Conservation (phyloP, 2,329 filamentous ascomycete species). For the Blastomyces gilchristii region DNA sequence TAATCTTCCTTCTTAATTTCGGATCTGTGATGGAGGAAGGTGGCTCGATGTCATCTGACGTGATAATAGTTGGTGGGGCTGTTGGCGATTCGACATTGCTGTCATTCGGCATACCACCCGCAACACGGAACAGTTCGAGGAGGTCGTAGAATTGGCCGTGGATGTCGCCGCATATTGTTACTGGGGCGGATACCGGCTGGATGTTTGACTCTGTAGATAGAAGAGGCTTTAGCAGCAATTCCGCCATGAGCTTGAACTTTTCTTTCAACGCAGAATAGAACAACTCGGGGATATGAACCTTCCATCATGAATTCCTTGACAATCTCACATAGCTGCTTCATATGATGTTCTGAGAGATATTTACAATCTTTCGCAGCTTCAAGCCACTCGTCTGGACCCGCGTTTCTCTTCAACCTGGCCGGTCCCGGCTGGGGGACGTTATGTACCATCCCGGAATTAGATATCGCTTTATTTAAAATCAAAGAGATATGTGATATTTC, state of each 20-base stretch:
- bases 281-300: slow-evolving; percentile 45
- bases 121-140: slow-evolving; percentile 90
- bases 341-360: slow-evolving; percentile 87
- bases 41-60: slow-evolving; percentile 83
- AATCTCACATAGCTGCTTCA: slow-evolving; percentile 98
- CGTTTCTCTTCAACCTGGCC: slow-evolving; percentile 70
- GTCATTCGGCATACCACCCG: slow-evolving; percentile 81
- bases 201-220: slow-evolving; percentile 76
- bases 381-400: slow-evolving; percentile 90
- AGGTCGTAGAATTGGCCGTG: slow-evolving; percentile 98
- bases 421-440: slow-evolving; percentile 80
- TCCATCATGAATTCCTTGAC: slow-evolving; percentile 99
- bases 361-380: slow-evolving; percentile 95
- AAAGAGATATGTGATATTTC: background rate
- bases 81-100: slow-evolving; percentile 57
- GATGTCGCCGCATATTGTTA: slow-evolving; percentile 96
- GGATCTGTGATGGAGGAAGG: slow-evolving; percentile 81
- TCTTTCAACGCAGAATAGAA: background rate
- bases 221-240: background rate
- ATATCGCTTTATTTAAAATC: background rate
- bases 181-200: slow-evolving; percentile 90
- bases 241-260: background rate
- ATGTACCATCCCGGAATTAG: slow-evolving; percentile 27
- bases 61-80: slow-evolving; percentile 64
- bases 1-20: slow-evolving; percentile 77